Percentiles rank a stretch among this genome's conserved stretches.
These are phyloP conservation scores for Fusarium sp. DNA, from an alignment of 2,329 filamentous ascomycete genomes.

Conservation along the genomic window DNA sequence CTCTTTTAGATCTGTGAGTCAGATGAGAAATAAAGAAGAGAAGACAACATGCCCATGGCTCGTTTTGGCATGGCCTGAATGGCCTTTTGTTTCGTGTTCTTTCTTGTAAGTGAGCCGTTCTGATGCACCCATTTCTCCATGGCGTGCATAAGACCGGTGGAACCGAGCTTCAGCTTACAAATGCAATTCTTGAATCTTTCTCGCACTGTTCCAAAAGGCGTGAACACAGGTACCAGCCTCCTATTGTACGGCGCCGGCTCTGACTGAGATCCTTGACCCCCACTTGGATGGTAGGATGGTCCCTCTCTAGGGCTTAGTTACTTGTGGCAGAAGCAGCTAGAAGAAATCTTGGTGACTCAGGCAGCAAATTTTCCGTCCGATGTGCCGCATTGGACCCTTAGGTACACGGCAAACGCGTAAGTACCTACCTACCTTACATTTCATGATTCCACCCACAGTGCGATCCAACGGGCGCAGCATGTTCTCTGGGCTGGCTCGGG, in stretches of 20 bases:
- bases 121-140: conserved; percentile 1
- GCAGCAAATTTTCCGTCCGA: conserved; percentile 49
- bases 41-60: conserved; percentile 13
- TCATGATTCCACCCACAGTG: conserved; percentile 18
- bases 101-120: conserved; percentile 27
- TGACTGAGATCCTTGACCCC: conserved; percentile 26
- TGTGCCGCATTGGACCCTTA: conserved; percentile 21
- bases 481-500: conserved; percentile 1
- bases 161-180: conserved; percentile 45
- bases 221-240: conserved; percentile 22
- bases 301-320: conserved; percentile 24
- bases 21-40: conserved; percentile 11
- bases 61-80: conserved; percentile 32
- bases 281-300: conserved; percentile 17
- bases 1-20: conserved; percentile 16
- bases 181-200: conserved; percentile 37
- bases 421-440: conserved; percentile 10
- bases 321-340: conserved; percentile 49
- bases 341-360: conserved; percentile 55
- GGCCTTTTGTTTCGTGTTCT: conserved; percentile 37
- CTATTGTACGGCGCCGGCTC: not conserved
- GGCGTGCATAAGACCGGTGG: conserved; percentile 27
- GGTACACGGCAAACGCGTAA: conserved; percentile 6
- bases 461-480: conserved; percentile 17
- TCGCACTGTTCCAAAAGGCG: conserved; percentile 35